Evolutionary conservation across 495 filamentous ascomycete species (phyloP), one percentile per base, ranked within the genome.

Genomic region (Aspergillus mulundensis): DNA sequence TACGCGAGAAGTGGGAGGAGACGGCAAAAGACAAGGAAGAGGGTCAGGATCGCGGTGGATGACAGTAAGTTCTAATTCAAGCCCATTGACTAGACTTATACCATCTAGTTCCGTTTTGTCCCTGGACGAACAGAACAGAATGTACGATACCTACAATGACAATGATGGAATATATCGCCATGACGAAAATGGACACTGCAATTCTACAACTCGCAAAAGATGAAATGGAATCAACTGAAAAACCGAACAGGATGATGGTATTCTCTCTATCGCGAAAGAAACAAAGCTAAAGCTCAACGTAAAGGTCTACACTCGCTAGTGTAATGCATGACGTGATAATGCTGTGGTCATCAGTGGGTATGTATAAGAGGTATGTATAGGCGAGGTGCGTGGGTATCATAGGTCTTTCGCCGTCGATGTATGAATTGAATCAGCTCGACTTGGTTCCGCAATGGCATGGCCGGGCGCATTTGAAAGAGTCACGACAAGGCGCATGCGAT

Each of bases 1-100:
- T 77, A 0, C 65, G 71, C 36, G 74, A 78, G 61, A 70, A 65
- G 45, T 79, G 73, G 73, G 71, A 76, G 53, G 62, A 65, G 41
- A 64, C 66, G 58, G 68, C 62, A 40, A 61, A 59, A 19, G 50
- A 51, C n/a, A 25, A 44, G 25, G 57, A 60, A 32, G 15, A 18
- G 44, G 19, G 0, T 16, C 21, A 32, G 47, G 30, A 36, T 36
- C 4, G 5, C 12, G 32, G 18, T 12, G 20, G 48, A 20, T 23
- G 34, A 50, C 32, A 50, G 48, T 50, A 50, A 50, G 48, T 50
- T 25, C 10, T 20, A 16, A 16, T 40, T 16, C 48, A 1, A 40
- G 53, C 53, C 52, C 7, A 28, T 49, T 56, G 53, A 50, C 44
- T 39, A 34, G 48, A 50, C 48, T 40, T 53, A 59, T 43, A 7